Evolutionary conservation across 2,329 filamentous ascomycete genomes (phyloP), one percentile per base, ranked within the genome.

Genomic region (Paraphaeosphaeria minitans): DNA sequence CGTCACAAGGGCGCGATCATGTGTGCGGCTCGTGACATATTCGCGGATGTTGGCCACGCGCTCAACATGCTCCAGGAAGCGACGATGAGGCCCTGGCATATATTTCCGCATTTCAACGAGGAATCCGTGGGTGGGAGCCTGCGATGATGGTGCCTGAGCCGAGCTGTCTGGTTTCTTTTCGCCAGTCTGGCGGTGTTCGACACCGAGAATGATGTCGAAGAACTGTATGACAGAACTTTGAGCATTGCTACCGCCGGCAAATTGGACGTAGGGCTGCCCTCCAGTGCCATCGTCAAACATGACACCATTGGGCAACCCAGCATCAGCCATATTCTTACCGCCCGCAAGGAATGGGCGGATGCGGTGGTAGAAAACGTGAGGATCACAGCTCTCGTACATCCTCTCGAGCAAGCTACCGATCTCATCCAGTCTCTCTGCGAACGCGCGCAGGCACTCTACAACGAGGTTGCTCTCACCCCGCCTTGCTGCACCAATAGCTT

Each of bases 191-290:
- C 91, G 88, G 77, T 99, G 95, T 73, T 95, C 89, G 53, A 99
- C 86, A 45, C 93, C 93, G 1, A 99, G 86, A 1, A 92, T 88
- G 51, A 98, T 87, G 75, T 99, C 95, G 72, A 98, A 98, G 81
- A 98, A 97, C 69, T 99, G 95, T 62, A 99, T 95, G 59, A 98
- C 82, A 58, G 93, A 97, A 81, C 92, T 96, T 78, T 99, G 95
- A 0, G 95, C 95, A 71, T 99, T 98, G 79, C 93, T 97, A 31
- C 95, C 95, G 42, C 95, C 95, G 61, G 91, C 91, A 75, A 93
- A 97, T 72, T 97, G 91, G 29, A 89, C 88, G 74, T 92, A 96
- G 4, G 84, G 80, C 60, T 81, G 79, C 33, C 87, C 82, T 27
- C 87, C 89, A 12, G 85, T 86, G 21, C 90, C 92, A 63, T 92